phyloP scores from a whole-genome alignment of 768 basidiomycete genomes.

The Collybiopsis confluens region DNA sequence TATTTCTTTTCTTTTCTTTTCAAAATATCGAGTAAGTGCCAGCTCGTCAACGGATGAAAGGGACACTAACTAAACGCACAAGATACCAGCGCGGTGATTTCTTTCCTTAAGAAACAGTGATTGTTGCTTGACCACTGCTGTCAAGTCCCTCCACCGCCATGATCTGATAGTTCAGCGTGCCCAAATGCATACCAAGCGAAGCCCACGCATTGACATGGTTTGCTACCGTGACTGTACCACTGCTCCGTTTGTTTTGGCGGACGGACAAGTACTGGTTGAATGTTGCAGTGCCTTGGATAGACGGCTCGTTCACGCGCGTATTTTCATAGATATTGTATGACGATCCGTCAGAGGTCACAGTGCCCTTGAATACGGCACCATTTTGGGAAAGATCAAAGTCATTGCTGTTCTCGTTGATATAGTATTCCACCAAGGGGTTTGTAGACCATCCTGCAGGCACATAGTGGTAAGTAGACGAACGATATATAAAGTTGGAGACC shows the following conservation, averaged over 20 bases:
- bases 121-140: constrained; percentile 15
- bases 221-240: constrained; percentile 12
- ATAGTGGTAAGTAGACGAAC: constrained; percentile 25
- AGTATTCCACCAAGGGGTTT: constrained; percentile 29
- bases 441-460: constrained; percentile 28
- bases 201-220: constrained; percentile 27
- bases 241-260: constrained; percentile 14
- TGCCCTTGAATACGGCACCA: constrained; percentile 21
- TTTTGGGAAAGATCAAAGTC: constrained; percentile 23
- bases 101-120: not conserved
- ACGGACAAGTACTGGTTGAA: constrained; percentile 28
- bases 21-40: too few relatives aligned
- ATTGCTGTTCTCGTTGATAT: constrained; percentile 26
- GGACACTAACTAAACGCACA: too few relatives aligned
- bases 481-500: constrained; percentile 15
- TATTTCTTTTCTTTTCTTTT: too few relatives aligned
- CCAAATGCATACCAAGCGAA: constrained; percentile 17
- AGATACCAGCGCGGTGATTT: too few relatives aligned
- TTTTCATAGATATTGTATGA: constrained; percentile 27
- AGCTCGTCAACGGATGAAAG: too few relatives aligned
- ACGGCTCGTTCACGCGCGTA: constrained; percentile 28
- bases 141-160: constrained; percentile 24
- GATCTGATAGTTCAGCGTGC: constrained; percentile 23
- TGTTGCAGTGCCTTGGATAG: constrained; percentile 29
- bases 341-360: constrained; percentile 26